phyloP scores from a whole-genome alignment of 2,329 filamentous ascomycete species.

The Paecilomyces dactylethromorphus region DNA sequence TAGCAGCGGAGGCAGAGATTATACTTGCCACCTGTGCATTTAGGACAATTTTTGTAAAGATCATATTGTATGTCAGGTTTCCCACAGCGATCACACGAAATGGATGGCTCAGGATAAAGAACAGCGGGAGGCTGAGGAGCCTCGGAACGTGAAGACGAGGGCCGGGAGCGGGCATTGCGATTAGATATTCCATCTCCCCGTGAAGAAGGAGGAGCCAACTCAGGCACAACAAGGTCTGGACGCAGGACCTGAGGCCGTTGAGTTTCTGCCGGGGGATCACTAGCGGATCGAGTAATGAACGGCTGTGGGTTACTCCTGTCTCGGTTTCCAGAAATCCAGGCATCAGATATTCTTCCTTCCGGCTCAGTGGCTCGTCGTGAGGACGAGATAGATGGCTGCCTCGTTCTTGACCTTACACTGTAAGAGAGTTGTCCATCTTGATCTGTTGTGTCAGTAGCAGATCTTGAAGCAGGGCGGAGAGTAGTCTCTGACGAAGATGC shows the following conservation, averaged over 20 bases:
- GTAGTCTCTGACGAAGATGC: slow-evolving; percentile 29
- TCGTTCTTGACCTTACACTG: slow-evolving; percentile 13
- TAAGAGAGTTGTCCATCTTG: slow-evolving; percentile 23
- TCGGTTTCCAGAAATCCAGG: slow-evolving; percentile 16
- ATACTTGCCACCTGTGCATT: slow-evolving; percentile 65
- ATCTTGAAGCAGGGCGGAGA: slow-evolving; percentile 24
- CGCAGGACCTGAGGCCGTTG: slow-evolving; percentile 1
- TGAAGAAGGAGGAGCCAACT: not conserved
- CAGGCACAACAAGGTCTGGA: not conserved
- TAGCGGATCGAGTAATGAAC: slow-evolving; percentile 4
- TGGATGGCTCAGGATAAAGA: slow-evolving; percentile 62
- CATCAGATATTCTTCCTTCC: slow-evolving; percentile 20
- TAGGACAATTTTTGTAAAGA: slow-evolving; percentile 73
- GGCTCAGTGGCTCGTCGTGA: slow-evolving; percentile 27
- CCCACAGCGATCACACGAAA: slow-evolving; percentile 66
- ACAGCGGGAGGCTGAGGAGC: slow-evolving; percentile 14
- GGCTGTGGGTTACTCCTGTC: slow-evolving; percentile 16
- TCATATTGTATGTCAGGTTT: slow-evolving; percentile 73
- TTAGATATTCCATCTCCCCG: not conserved
- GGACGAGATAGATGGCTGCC: slow-evolving; percentile 17
- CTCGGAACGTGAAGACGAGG: slow-evolving; percentile 25
- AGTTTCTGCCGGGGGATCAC: not conserved
- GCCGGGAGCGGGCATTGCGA: slow-evolving; percentile 19
- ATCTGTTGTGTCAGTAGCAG: slow-evolving; percentile 29
- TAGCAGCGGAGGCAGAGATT: slow-evolving; percentile 80